Evolutionary conservation across 2,329 filamentous ascomycete species (phyloP), one percentile per base, ranked within the genome.

Genomic region (Aschersonia sp.): DNA sequence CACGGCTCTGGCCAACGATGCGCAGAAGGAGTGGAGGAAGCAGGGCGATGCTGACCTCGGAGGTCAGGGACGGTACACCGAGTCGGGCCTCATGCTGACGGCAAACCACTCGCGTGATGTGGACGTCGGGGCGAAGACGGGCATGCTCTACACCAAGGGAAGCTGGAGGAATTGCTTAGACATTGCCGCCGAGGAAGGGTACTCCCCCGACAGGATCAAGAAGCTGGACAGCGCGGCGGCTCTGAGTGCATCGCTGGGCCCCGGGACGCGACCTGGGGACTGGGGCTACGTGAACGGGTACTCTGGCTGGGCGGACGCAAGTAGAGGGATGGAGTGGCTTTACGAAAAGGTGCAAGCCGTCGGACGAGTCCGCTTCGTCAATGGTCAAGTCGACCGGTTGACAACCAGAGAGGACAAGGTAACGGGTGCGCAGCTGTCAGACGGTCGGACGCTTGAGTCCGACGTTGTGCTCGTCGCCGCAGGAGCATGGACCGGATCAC

Each of bases 301-400:
- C 31, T 84, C 81, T 40, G 88, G 88, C 5, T 94, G 88, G 88
- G 86, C 84, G 2, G 76, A 94, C 59, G 86, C 87, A 0, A 82
- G 81, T 52, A 75, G 73, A 44, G 77, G 74, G 10, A 85, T 91
- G 80, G 63, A 69, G 43, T 85, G 77, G 72, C 61, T 85, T 12
- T 72, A 77, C 49, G 59, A 68, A 43, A 65, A 71, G 47, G 75
- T 80, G 30, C 69, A 72, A 40, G 70, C 66, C 6, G 73, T 75
- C 5, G 69, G 72, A 7, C 71, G 80, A 47, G 74, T 84, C 29
- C 58, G 55, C 2, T 81, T 82, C 54, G 61, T 78, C 31, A 68
- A 69, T 45, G 77, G 68, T 30, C 69, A 67, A 20, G 75, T 72
- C 3, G 51, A 63, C 43, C 60, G 65, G 43, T 64, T 78, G 20